phyloP scores from a whole-genome alignment of 2,329 filamentous ascomycete species.

The Phaeosphaeriaceae sp. region DNA sequence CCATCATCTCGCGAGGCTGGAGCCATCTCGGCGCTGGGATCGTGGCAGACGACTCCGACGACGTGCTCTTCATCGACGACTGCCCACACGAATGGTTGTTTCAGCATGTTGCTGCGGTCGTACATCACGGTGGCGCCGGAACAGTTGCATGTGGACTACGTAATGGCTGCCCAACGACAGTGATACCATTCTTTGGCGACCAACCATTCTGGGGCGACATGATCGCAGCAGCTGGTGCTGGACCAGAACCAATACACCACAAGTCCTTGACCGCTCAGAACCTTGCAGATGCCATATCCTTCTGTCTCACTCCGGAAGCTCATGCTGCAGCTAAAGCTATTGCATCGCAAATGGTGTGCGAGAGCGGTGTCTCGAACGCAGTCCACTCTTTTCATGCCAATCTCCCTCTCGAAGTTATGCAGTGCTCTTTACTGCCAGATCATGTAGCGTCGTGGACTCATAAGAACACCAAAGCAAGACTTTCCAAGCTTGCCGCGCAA shows the following conservation, averaged over 20 bases:
- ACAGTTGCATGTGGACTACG: conserved; percentile 83
- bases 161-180: conserved; percentile 75
- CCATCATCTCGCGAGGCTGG: conserved; percentile 61
- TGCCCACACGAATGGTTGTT: conserved; percentile 89
- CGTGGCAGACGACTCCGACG: conserved; percentile 27
- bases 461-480: conserved; percentile 13
- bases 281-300: conserved; percentile 31
- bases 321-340: conserved; percentile 17
- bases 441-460: background rate
- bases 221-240: conserved; percentile 36
- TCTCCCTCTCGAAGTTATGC: background rate
- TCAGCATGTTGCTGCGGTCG: conserved; percentile 75
- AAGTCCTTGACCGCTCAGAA: conserved; percentile 16
- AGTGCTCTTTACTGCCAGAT: background rate
- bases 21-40: conserved; percentile 18
- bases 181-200: conserved; percentile 74
- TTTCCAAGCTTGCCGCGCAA: conserved; percentile 33
- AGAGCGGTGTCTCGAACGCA: background rate
- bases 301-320: conserved; percentile 26
- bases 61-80: conserved; percentile 67
- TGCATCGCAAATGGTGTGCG: background rate
- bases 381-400: background rate
- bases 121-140: conserved; percentile 87
- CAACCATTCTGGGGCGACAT: conserved; percentile 16
- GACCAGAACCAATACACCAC: conserved; percentile 31